Conservation (phyloP, 2,329 filamentous ascomycete species). For the Paecilomyces variotii region DNA sequence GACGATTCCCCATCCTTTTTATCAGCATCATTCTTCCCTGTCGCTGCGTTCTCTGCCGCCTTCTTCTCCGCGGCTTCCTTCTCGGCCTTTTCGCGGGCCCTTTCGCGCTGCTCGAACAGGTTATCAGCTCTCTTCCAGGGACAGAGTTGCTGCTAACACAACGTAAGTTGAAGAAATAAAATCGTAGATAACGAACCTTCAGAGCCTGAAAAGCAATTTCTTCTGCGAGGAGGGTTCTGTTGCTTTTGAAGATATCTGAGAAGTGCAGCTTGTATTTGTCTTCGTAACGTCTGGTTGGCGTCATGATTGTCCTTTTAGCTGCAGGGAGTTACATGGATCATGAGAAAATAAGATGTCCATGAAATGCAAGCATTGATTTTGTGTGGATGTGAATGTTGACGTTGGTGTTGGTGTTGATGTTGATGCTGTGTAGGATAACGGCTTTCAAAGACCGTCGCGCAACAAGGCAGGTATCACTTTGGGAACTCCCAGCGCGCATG, state of each 20-base stretch:
- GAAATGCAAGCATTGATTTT: not conserved
- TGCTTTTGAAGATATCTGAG: constrained; percentile 15
- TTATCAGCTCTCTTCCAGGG: not conserved
- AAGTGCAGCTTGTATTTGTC: constrained; percentile 8
- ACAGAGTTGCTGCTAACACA: not conserved
- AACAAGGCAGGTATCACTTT: not conserved
- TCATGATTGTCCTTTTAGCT: not conserved
- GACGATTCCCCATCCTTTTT: not conserved
- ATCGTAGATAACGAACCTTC: constrained; percentile 4
- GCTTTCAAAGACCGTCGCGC: not conserved
- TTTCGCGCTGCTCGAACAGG: not conserved
- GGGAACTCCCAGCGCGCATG: not conserved
- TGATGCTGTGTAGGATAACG: not conserved
- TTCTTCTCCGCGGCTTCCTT: not conserved
- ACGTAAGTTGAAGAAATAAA: not conserved
- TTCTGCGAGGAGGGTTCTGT: constrained; percentile 9
- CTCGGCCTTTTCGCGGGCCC: not conserved
- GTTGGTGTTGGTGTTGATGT: not conserved
- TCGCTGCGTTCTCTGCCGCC: not conserved
- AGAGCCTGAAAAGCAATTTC: constrained; percentile 8
- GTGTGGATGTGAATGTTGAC: not conserved
- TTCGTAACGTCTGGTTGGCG: not conserved
- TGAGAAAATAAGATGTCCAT: not conserved
- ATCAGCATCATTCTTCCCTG: not conserved
- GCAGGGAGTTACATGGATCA: not conserved